These are phyloP conservation scores for Gastrolobium bilobum DNA, from an alignment of 306 rosid species.

Conservation along the genomic window DNA sequence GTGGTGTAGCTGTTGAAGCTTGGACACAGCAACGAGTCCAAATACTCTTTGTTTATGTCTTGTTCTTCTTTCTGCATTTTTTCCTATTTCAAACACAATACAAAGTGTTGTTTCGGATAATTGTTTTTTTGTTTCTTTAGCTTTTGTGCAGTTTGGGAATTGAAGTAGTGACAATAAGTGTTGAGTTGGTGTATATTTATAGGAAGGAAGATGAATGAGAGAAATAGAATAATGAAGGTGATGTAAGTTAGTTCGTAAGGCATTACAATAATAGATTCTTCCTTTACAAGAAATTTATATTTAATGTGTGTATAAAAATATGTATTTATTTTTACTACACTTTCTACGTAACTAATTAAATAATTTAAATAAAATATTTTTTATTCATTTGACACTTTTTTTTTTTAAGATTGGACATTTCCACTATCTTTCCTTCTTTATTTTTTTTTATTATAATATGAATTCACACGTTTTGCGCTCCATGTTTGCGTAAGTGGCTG, in stretches of 20 bases:
- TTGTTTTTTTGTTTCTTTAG: not conserved
- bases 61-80: slow-evolving; percentile 39
- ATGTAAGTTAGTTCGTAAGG: not conserved
- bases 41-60: not conserved
- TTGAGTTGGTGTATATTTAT: not conserved
- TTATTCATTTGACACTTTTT: too few species aligned
- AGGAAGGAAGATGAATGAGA: not conserved
- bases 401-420: too few species aligned
- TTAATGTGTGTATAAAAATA: too few species aligned
- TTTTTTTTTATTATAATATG: too few species aligned
- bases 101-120: not conserved
- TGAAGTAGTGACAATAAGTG: not conserved
- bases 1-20: slow-evolving; percentile 52
- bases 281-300: too few species aligned
- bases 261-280: not conserved
- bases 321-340: too few species aligned
- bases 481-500: slow-evolving; percentile 17
- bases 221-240: not conserved
- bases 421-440: too few species aligned
- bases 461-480: slow-evolving; percentile 7
- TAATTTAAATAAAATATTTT: too few species aligned
- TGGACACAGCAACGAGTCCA: slow-evolving; percentile 40
- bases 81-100: not conserved
- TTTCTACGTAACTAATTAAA: too few species aligned
- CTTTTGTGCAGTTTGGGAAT: not conserved